phyloP scores from a whole-genome alignment of 495 filamentous ascomycete species.

The Pyrenopolyporus hunteri region DNA sequence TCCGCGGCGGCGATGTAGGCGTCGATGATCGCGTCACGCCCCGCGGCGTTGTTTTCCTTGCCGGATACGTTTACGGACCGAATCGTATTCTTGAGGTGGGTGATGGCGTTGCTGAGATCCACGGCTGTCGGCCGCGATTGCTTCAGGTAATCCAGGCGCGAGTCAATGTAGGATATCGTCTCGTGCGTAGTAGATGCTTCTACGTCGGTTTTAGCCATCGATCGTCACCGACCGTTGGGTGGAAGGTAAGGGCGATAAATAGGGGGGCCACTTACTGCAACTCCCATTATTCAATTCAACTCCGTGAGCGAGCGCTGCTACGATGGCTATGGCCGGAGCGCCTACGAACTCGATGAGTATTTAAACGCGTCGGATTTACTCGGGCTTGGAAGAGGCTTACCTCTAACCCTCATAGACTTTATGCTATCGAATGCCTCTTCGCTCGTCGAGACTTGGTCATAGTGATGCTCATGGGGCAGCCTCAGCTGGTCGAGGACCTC shows the following conservation, averaged over 20 bases:
- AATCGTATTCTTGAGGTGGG: slow-evolving; percentile 71
- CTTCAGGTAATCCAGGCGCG: slow-evolving; percentile 81
- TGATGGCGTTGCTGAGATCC: slow-evolving; percentile 87
- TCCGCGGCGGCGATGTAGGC: slow-evolving; percentile 81
- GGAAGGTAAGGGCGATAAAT: not conserved
- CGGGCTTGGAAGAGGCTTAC: slow-evolving; percentile 19
- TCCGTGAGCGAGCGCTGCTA: slow-evolving; percentile 85
- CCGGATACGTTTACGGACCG: slow-evolving; percentile 43
- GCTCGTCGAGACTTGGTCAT: slow-evolving; percentile 72
- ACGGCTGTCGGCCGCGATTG: slow-evolving; percentile 92
- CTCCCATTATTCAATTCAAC: slow-evolving; percentile 68
- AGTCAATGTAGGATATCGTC: slow-evolving; percentile 67
- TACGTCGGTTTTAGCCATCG: slow-evolving; percentile 6
- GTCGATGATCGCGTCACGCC: slow-evolving; percentile 55
- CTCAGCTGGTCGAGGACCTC: slow-evolving; percentile 88
- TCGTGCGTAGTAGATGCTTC: slow-evolving; percentile 58
- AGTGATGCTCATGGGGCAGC: slow-evolving; percentile 85
- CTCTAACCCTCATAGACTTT: slow-evolving; percentile 89
- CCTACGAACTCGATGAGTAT: slow-evolving; percentile 46
- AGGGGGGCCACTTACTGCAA: slow-evolving; percentile 48
- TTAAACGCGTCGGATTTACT: not conserved
- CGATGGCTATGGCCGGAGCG: slow-evolving; percentile 95
- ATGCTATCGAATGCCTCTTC: slow-evolving; percentile 93
- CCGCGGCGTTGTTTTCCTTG: slow-evolving; percentile 41
- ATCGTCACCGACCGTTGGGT: not conserved